Base-by-base conservation (phyloP, 2,329 filamentous ascomycete genomes). In the Pyricularia pennisetigena region DNA sequence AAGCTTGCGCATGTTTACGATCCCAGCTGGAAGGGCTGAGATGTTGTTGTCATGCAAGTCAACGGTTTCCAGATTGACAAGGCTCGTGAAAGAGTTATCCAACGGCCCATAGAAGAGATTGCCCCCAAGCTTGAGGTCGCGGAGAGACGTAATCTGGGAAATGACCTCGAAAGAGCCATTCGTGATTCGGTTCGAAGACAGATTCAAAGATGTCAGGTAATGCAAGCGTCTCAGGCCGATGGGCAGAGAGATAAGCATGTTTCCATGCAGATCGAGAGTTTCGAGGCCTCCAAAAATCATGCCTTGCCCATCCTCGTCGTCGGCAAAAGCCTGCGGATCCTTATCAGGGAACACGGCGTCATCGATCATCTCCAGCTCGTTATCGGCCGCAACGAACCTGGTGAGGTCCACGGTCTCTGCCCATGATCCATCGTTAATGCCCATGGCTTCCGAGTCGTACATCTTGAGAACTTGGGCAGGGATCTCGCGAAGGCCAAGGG, bases 401-500 rank as follows among this genome's bases (percentile, higher is more conserved):
- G 89, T 90, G 64, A 98, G 80, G 75, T 98, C 94, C 12, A 98
- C 92, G 69, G 91, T 90, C 77, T 98, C 94, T 1, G 93, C 93
- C 95, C 95, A 98, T 41, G 89, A 87, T 12, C 88, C 85, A 49
- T 85, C 87, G 26, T 85, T 81, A 14, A 82, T 82, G 54, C 89
- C 86, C 68, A 88, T 83, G 1, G 86, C 84, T 67, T 93, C 88
- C 23, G 92, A 82, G 73, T 93, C 91, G 76, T 97, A 98, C 94
- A 98, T 98, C 68, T 88, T 87, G 79, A 97, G 81, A 0, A 98
- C 91, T 74, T 96, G 92, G 1, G 86, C 78, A 0, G 95, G 95
- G 3, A 99, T 90, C 69, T 90, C 84, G 70, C 88, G 90, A 57
- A 99, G 78, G 0, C 88, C 87, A 83, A 98, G 85, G 0, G 91